A percentile compares a stretch with the other conserved stretches of the same genome.
phyloP scores from a whole-genome alignment of 495 filamentous ascomycete genomes.

The Amniculicola lignicola region DNA sequence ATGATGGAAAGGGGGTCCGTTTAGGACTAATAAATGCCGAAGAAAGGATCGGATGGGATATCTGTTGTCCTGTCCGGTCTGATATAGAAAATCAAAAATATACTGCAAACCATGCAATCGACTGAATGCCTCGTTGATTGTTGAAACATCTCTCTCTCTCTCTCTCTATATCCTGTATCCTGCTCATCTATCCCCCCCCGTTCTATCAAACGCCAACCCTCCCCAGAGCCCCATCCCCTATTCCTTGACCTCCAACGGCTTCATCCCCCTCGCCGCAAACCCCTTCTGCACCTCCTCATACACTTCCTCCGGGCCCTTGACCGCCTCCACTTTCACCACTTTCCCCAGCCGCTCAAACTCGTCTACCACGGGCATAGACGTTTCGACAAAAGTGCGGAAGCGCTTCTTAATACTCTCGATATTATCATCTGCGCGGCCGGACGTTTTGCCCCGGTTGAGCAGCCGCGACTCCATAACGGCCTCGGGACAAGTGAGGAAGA shows the following conservation, averaged over 20 bases:
- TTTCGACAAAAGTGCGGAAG: constrained; percentile 88
- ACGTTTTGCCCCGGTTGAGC: constrained; percentile 86
- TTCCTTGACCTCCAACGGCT: constrained; percentile 26
- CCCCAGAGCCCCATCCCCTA: too few species aligned
- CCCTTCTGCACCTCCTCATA: constrained; percentile 63
- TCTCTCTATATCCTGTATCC: too few species aligned
- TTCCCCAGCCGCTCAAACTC: constrained; percentile 72
- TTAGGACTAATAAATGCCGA: too few species aligned
- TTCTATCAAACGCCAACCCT: too few species aligned
- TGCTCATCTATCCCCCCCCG: too few species aligned
- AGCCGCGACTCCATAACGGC: constrained; percentile 78
- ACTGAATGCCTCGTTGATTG: too few species aligned
- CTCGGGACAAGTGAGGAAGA: constrained; percentile 92
- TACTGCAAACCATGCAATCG: too few species aligned
- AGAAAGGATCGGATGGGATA: too few species aligned
- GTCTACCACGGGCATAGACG: constrained; percentile 93
- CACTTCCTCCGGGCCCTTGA: constrained; percentile 65
- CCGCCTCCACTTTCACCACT: constrained; percentile 74
- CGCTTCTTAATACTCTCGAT: constrained; percentile 92
- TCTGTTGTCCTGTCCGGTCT: too few species aligned
- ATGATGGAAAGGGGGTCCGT: too few species aligned
- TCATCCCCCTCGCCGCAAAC: constrained; percentile 50
- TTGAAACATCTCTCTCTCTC: too few species aligned
- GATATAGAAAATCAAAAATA: too few species aligned
- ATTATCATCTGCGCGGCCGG: constrained; percentile 88